Conservation (phyloP, 495 filamentous ascomycete species). For the Rostrohypoxylon terebratum region DNA sequence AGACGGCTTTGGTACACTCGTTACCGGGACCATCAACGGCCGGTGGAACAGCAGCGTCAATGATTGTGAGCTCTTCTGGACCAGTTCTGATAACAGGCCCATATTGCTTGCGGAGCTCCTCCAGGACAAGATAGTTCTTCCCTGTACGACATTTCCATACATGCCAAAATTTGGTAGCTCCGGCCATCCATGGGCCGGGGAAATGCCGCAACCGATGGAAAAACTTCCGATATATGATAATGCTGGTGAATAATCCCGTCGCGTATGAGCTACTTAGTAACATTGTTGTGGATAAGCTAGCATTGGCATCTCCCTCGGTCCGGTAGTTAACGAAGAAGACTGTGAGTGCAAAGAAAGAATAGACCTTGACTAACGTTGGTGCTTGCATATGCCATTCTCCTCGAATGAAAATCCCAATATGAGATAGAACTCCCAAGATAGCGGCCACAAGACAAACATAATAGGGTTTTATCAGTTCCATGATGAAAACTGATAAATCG, state of each 20-base stretch:
- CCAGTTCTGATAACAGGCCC: slow-evolving; percentile 56
- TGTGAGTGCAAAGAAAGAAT: slow-evolving; percentile 7
- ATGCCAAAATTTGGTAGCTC: slow-evolving; percentile 55
- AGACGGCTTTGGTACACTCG: slow-evolving; percentile 52
- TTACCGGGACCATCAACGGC: slow-evolving; percentile 49
- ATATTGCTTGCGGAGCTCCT: slow-evolving; percentile 49
- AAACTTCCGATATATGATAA: slow-evolving; percentile 59
- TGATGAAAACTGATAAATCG: neutral
- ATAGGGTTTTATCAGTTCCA: neutral
- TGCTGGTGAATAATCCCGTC: slow-evolving; percentile 54
- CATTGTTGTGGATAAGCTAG: neutral
- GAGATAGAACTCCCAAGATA: slow-evolving; percentile 10
- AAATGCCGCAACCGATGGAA: slow-evolving; percentile 61
- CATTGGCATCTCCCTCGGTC: neutral
- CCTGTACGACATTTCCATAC: slow-evolving; percentile 42
- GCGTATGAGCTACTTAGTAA: slow-evolving; percentile 38
- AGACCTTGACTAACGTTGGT: slow-evolving; percentile 16
- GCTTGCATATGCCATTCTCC: slow-evolving; percentile 47
- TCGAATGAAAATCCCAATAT: slow-evolving; percentile 41
- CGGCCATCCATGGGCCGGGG: slow-evolving; percentile 57
- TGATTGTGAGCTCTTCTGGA: slow-evolving; percentile 52
- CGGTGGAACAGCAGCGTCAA: slow-evolving; percentile 47
- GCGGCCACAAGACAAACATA: slow-evolving; percentile 4
- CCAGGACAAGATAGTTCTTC: slow-evolving; percentile 53
- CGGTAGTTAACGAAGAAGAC: neutral